These are phyloP conservation scores for Colletotrichum shisoi DNA, from an alignment of 2,329 filamentous ascomycete species.

Conservation along the genomic window DNA sequence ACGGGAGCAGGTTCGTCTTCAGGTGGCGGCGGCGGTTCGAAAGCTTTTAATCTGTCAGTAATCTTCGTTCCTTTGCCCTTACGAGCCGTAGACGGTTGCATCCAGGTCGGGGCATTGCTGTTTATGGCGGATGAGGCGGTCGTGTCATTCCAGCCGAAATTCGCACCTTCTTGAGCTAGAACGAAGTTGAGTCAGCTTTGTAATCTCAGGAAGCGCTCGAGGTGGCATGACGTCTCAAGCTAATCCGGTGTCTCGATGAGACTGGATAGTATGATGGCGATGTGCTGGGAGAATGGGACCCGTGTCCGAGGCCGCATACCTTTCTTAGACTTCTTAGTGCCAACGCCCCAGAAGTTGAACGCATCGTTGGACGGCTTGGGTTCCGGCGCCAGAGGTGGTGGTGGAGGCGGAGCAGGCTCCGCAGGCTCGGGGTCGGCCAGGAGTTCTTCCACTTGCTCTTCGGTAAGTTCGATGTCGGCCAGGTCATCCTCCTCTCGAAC, in stretches of 20 bases:
- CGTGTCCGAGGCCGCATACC: slow-evolving; percentile 48
- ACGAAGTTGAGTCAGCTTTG: slow-evolving; percentile 58
- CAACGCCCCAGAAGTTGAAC: slow-evolving; percentile 66
- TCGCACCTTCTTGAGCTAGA: slow-evolving; percentile 56
- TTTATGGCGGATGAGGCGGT: slow-evolving; percentile 50
- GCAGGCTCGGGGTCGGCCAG: slow-evolving; percentile 45
- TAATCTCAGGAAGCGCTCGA: slow-evolving; percentile 52
- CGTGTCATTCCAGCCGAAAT: slow-evolving; percentile 51
- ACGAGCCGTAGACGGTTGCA: slow-evolving; percentile 54
- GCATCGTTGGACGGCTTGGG: slow-evolving; percentile 51
- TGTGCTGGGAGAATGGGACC: slow-evolving; percentile 37
- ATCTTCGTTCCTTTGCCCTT: slow-evolving; percentile 62
- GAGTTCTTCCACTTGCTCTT: slow-evolving; percentile 56
- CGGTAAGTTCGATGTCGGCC: slow-evolving; percentile 48
- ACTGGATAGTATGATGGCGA: slow-evolving; percentile 33
- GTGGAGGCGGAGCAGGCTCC: slow-evolving; percentile 24
- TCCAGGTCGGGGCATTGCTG: slow-evolving; percentile 48
- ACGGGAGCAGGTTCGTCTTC: slow-evolving; percentile 43
- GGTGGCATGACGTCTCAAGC: slow-evolving; percentile 15
- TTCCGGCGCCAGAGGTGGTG: slow-evolving; percentile 14
- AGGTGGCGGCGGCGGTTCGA: slow-evolving; percentile 55
- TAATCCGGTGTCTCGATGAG: slow-evolving; percentile 23
- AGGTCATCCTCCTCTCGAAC: slow-evolving; percentile 38
- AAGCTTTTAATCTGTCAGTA: slow-evolving; percentile 64
- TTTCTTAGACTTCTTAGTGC: slow-evolving; percentile 56